Base-by-base conservation (phyloP, 2,329 filamentous ascomycete genomes). In the Dryadomyces quercus-mongolicae region DNA sequence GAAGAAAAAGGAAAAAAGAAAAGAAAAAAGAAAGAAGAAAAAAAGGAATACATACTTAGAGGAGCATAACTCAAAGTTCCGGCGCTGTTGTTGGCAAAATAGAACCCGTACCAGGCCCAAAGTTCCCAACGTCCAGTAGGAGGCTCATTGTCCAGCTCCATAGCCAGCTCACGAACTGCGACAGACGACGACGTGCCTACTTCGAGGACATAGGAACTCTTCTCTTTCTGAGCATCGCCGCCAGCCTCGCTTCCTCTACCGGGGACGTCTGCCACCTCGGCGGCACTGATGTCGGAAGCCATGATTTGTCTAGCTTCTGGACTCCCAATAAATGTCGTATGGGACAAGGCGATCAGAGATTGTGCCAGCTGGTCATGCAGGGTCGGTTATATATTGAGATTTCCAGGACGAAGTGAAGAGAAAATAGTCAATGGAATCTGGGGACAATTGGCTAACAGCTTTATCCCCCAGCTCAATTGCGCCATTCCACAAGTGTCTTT, bases 81-180 rank as follows among this genome's bases (percentile, higher is more conserved):
- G 5, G 50, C 50, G 22, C 50, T 52, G 42, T 52, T 52, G 40
- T 52, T 52, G 42, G 50, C 50, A 46, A 52, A 52, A 25, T 52
- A 52, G 50, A 36, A 52, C 22, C 50, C 50, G 16, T 52, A 52
- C 50, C 50, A 52, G 42, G 50, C 6, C 50, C 7, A 16, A 3
- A 52, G 50, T n/a, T 52, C 50, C 50, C 50, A 52, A 42, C 50
- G 42, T 10, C 50, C 50, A 2, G 50, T 52, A 18, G 50, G 50
- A 22, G 13, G 50, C 25, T 52, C 50, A 12, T 15, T 21, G 16
- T 52, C 42, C n/a, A 52, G 43, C 16, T 52, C 42, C 5, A 25
- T 43, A n/a, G 31, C 50, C 2, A 52, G 38, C 16, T 52, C 50
- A 13, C 42, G 50, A n/a, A 31, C 50, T 3, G 42, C 15, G 22